A percentile compares a stretch with the other conserved stretches of the same genome.
Evolutionary conservation across 2,329 filamentous ascomycete species (phyloP).

Genomic region (Mollisiaceae sp.): DNA sequence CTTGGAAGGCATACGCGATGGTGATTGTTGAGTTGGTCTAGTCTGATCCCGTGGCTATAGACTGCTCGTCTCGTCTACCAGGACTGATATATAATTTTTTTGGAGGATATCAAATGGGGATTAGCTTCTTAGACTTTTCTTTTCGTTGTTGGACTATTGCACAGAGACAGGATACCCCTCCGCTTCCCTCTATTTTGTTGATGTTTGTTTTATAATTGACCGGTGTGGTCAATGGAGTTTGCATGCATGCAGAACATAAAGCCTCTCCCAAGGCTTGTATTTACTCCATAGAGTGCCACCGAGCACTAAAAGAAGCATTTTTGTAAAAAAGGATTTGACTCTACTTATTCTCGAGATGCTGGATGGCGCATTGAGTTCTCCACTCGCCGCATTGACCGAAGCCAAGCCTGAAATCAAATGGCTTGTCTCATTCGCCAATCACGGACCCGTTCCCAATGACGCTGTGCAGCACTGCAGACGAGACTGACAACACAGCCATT

Average conservation of each 20-base stretch:
- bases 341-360: neutral
- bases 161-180: neutral
- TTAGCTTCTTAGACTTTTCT: neutral
- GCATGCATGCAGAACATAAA: neutral
- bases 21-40: neutral
- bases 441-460: conserved; percentile 20
- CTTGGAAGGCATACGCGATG: conserved; percentile 55
- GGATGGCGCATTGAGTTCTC: conserved; percentile 13
- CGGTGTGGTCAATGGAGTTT: too few relatives aligned
- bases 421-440: conserved; percentile 28
- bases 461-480: too few relatives aligned
- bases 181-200: neutral
- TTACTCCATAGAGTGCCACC: neutral
- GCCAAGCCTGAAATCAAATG: conserved; percentile 12
- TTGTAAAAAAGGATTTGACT: conserved; percentile 6
- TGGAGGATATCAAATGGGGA: neutral
- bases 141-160: neutral
- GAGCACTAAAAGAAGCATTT: conserved; percentile 1
- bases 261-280: neutral
- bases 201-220: neutral
- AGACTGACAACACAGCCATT: conserved; percentile 26
- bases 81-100: neutral
- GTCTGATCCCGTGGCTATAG: conserved; percentile 9
- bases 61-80: neutral
- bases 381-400: conserved; percentile 21